These are phyloP conservation scores for Plasmodium gonderi DNA, from an alignment of 169 alveolate species.

Conservation along the genomic window DNA sequence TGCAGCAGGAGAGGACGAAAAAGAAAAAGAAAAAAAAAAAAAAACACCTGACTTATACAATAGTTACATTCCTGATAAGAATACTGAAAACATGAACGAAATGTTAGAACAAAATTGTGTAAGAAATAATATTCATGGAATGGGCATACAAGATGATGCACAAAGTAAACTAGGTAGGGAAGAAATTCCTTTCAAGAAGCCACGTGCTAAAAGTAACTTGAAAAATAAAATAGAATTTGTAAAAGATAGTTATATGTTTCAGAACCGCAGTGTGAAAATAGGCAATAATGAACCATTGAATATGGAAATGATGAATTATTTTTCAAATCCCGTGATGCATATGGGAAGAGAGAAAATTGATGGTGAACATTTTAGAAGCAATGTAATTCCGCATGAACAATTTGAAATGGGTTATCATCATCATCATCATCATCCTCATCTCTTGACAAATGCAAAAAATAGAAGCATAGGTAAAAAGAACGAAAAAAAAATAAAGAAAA, in stretches of 20 bases:
- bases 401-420: not conserved
- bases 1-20: too few relatives aligned
- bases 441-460: too few relatives aligned
- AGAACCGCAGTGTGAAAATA: not conserved
- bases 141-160: not conserved
- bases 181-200: too few relatives aligned
- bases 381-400: not conserved
- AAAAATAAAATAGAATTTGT: not conserved
- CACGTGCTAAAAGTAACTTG: not conserved
- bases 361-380: not conserved
- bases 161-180: too few relatives aligned
- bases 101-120: too few relatives aligned
- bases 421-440: not conserved
- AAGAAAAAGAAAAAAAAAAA: too few relatives aligned
- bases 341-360: not conserved
- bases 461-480: not conserved
- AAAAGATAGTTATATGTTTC: not conserved
- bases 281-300: not conserved
- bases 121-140: not conserved
- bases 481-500: not conserved
- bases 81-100: too few relatives aligned
- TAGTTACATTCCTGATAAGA: too few relatives aligned
- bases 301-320: not conserved
- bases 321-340: not conserved
- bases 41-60: too few relatives aligned